A percentile compares a stretch with the other conserved stretches of the same genome.
Evolutionary conservation across 108 stramenopile species (phyloP).

Genomic region (Cyclotella distinguenda): DNA sequence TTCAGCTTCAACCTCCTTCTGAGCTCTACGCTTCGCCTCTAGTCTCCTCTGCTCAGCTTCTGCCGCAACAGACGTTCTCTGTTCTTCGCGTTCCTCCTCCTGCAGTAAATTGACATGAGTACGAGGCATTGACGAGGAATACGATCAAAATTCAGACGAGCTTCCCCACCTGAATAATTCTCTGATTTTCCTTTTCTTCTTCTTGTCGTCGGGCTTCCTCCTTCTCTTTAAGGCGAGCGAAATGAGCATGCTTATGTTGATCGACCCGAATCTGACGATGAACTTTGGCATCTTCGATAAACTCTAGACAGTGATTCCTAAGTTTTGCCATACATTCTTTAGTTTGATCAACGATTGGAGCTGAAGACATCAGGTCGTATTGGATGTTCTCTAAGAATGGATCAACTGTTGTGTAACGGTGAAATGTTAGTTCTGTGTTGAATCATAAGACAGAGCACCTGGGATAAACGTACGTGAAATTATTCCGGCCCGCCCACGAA

Average conservation of each 20-base stretch:
- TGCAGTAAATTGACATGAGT: not conserved
- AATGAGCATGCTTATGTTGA: conserved; percentile 23
- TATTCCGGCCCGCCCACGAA: conserved; percentile 23
- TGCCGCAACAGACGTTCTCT: not conserved
- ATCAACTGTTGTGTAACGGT: conserved; percentile 20
- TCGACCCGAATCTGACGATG: conserved; percentile 32
- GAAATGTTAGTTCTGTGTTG: not conserved
- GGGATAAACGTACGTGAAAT: conserved; percentile 21
- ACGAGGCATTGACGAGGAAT: not conserved
- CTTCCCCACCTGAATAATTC: conserved; percentile 9
- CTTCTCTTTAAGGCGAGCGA: conserved; percentile 13
- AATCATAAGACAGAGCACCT: not conserved
- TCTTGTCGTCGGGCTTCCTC: conserved; percentile 5
- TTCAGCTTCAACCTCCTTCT: conserved; percentile 11
- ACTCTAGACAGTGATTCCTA: conserved; percentile 27
- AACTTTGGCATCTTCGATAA: conserved; percentile 18
- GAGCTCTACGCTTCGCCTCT: conserved; percentile 10
- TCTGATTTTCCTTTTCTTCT: conserved; percentile 16
- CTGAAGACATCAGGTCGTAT: conserved; percentile 21
- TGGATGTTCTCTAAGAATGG: conserved; percentile 33
- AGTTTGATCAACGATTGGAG: conserved; percentile 30
- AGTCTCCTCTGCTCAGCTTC: conserved; percentile 14
- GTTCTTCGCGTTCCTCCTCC: conserved; percentile 9
- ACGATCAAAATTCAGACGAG: not conserved
- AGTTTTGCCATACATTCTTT: conserved; percentile 13